Base-by-base conservation (phyloP, 352 stramenopile genomes). In the Pythium dissotocum region DNA sequence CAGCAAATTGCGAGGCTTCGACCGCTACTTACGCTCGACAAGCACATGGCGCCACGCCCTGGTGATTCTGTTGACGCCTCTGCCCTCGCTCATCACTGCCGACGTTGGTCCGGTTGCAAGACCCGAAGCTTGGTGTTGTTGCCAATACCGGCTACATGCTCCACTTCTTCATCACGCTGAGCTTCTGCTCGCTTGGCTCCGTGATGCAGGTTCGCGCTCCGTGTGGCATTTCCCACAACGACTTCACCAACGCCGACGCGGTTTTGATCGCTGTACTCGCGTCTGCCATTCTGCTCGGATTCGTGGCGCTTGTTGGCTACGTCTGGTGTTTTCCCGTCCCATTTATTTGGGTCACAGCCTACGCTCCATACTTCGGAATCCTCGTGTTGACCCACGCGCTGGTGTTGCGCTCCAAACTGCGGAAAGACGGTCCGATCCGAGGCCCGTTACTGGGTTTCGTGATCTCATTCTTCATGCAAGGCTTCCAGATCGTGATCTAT, bases 311-410 rank as follows among this genome's bases (percentile, higher is more conserved):
- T 6, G n/a, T 62, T 5, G 56, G 56, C 35, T 51, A 62, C 36
- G 13, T 63, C n/a, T 69, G 63, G 63, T 40, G 63, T 2, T 68
- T 68, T n/a, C 61, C 61, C 38, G 40, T 68, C 6, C 61, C 61
- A 6, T 64, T 70, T 33, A 33, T 51, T 1, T 60, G 28, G 42
- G 26, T 54, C 56, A 21, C 32, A 2, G 24, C 14, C 2, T 49
- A 18, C 3, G 14, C 44, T n/a, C 40, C 42, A 2, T 63, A n/a
- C 36, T 26, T 58, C 14, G 12, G 40, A 3, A 40, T 6, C 14
- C 8, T 63, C 32, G 12, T 58, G 9, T 14, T 42, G 1, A 53
- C 28, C 0, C 53, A 63, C 42, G 51, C 30, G 1, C 9, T 65
- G n/a, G 40, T 65, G 18, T 40, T 71, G 7, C 6, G 54, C 16